A percentile compares a stretch with the other conserved stretches of the same genome.
phyloP scores from a whole-genome alignment of 129 eudicot species.

The Deinandra increscens region DNA sequence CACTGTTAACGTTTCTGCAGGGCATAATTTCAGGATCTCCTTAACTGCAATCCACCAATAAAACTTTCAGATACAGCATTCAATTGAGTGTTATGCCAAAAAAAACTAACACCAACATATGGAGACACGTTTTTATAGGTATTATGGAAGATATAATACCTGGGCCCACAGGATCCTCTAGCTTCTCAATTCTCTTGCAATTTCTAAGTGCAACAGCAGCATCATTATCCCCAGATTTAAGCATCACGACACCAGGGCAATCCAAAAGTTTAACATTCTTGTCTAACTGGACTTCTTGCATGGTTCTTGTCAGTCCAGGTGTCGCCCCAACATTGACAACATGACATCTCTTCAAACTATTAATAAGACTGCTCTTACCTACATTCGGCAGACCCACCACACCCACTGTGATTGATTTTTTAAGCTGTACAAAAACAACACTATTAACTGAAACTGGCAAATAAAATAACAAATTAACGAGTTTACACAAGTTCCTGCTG shows the following conservation, averaged over 20 bases:
- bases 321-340: constrained; percentile 97
- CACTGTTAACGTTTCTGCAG: constrained; percentile 57
- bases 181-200: constrained; percentile 93
- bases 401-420: constrained; percentile 86
- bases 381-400: constrained; percentile 95
- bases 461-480: not conserved
- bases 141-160: constrained; percentile 40
- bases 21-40: constrained; percentile 90
- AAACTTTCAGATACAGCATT: constrained; percentile 19
- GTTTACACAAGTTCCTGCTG: constrained; percentile 1
- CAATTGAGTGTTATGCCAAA: not conserved
- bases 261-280: constrained; percentile 86
- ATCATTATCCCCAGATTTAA: constrained; percentile 70
- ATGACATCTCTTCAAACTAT: constrained; percentile 91
- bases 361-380: constrained; percentile 96
- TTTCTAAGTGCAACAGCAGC: constrained; percentile 90
- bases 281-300: constrained; percentile 98
- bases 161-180: constrained; percentile 89
- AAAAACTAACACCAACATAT: not conserved
- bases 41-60: constrained; percentile 57
- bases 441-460: constrained; percentile 12
- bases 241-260: constrained; percentile 98
- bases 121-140: not conserved
- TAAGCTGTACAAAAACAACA: constrained; percentile 49
- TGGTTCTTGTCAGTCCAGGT: constrained; percentile 90